phyloP scores from a whole-genome alignment of 2,329 filamentous ascomycete genomes.

The Trichophaea hybrida region DNA sequence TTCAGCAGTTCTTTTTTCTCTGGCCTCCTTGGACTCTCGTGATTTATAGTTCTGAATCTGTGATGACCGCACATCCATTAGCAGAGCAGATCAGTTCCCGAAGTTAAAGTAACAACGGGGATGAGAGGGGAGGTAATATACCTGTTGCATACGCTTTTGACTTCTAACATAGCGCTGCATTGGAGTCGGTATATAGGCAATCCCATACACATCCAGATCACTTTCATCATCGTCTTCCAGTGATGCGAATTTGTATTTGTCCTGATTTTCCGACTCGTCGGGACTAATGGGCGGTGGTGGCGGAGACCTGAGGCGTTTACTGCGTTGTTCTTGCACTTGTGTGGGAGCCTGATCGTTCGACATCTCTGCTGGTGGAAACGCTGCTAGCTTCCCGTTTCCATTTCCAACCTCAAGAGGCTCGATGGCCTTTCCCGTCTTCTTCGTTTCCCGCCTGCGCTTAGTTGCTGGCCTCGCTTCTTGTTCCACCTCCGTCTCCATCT shows the following conservation, averaged over 20 bases:
- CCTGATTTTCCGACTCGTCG: slow-evolving; percentile 3
- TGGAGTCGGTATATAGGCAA: slow-evolving; percentile 23
- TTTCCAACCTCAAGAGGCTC: neutral
- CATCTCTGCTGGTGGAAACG: neutral
- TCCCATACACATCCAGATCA: slow-evolving; percentile 20
- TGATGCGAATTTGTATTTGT: neutral
- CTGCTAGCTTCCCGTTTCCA: neutral
- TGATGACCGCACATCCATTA: neutral
- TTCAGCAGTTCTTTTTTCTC: slow-evolving; percentile 24
- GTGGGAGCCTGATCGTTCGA: neutral
- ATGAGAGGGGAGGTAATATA: slow-evolving; percentile 5
- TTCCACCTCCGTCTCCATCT: neutral
- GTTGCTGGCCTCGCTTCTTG: neutral
- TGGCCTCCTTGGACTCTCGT: slow-evolving; percentile 24
- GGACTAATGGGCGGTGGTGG: slow-evolving; percentile 13
- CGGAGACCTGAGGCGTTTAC: slow-evolving; percentile 19
- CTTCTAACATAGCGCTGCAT: slow-evolving; percentile 23
- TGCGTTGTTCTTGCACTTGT: neutral
- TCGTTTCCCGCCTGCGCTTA: neutral
- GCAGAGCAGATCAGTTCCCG: neutral
- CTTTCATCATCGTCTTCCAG: slow-evolving; percentile 17
- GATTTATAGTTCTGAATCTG: slow-evolving; percentile 27
- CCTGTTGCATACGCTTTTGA: slow-evolving; percentile 26
- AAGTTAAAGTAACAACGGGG: neutral
- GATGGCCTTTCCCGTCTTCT: neutral